Conservation (phyloP, 179 eudicot species). For the Corrigiola litoralis region DNA sequence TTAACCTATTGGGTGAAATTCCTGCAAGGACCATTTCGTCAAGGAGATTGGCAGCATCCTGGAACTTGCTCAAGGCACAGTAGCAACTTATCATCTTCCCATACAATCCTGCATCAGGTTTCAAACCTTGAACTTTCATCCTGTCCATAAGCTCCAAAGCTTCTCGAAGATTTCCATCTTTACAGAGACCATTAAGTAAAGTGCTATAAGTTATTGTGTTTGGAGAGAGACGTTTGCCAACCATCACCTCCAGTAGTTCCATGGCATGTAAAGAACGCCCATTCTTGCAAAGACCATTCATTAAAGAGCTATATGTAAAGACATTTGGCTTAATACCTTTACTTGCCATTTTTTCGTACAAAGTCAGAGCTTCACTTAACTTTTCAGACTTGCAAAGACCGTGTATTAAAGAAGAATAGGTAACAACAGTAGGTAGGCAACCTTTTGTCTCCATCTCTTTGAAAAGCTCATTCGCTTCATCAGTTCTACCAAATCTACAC, state of each 20-base stretch:
- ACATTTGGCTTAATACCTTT: conserved; percentile 73
- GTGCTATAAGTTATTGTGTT: conserved; percentile 80
- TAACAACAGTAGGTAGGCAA: conserved; percentile 73
- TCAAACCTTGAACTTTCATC: conserved; percentile 86
- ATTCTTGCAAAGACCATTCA: conserved; percentile 80
- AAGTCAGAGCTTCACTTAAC: conserved; percentile 48
- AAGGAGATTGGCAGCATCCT: conserved; percentile 76
- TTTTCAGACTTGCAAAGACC: conserved; percentile 59
- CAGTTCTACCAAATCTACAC: conserved; percentile 54
- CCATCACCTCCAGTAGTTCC: conserved; percentile 61
- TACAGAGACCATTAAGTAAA: conserved; percentile 72
- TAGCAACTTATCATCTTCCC: conserved; percentile 60
- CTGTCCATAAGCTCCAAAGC: conserved; percentile 69
- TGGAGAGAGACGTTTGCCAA: conserved; percentile 41
- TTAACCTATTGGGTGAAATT: conserved; percentile 64
- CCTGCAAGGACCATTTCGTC: conserved; percentile 91
- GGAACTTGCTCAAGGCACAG: conserved; percentile 49
- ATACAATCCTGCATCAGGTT: conserved; percentile 83
- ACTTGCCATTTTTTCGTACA: conserved; percentile 57
- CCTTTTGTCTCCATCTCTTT: conserved; percentile 63
- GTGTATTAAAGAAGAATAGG: conserved; percentile 66
- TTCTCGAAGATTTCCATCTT: conserved; percentile 56
- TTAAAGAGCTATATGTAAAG: conserved; percentile 71
- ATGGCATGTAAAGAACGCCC: conserved; percentile 53
- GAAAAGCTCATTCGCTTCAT: conserved; percentile 65